Percentiles rank a stretch among this genome's conserved stretches.
These are phyloP conservation scores for Arthrobotrys megalospora DNA, from an alignment of 2,329 filamentous ascomycete species.

Conservation along the genomic window DNA sequence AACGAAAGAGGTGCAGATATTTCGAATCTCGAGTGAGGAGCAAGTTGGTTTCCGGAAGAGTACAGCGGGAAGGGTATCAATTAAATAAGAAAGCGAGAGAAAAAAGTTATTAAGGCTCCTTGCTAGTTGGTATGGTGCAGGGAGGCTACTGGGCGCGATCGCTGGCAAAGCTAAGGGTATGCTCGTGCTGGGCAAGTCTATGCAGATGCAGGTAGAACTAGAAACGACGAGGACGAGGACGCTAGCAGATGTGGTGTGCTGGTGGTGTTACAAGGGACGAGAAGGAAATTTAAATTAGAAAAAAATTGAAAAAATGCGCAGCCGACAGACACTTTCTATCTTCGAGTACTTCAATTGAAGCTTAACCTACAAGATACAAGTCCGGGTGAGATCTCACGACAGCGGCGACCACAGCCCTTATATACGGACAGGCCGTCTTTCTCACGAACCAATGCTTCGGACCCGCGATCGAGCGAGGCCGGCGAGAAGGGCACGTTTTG, in stretches of 20 bases:
- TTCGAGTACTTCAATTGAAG: not conserved
- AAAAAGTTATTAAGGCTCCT: constrained; percentile 39
- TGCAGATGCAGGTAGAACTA: constrained; percentile 32
- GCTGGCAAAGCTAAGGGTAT: constrained; percentile 23
- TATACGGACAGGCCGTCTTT: constrained; percentile 22
- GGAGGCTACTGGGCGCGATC: constrained; percentile 32
- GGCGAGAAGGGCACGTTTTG: constrained; percentile 46
- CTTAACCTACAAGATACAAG: constrained; percentile 2
- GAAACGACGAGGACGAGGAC: constrained; percentile 4
- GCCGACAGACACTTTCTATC: constrained; percentile 15
- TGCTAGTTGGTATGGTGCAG: constrained; percentile 12
- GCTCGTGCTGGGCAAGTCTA: constrained; percentile 36
- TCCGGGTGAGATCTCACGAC: constrained; percentile 7
- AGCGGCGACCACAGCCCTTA: constrained; percentile 3
- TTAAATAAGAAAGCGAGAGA: constrained; percentile 54
- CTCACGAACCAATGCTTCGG: constrained; percentile 33
- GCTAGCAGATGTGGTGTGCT: constrained; percentile 55
- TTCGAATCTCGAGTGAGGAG: constrained; percentile 32
- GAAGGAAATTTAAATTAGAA: constrained; percentile 13
- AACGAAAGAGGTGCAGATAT: constrained; percentile 38
- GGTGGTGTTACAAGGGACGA: constrained; percentile 52
- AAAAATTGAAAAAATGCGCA: constrained; percentile 24
- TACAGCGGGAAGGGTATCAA: constrained; percentile 49
- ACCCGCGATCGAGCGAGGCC: constrained; percentile 53
- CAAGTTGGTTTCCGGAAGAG: constrained; percentile 23